Conservation (phyloP, 2,329 filamentous ascomycete genomes). For the Aureobasidium melanogenum region DNA sequence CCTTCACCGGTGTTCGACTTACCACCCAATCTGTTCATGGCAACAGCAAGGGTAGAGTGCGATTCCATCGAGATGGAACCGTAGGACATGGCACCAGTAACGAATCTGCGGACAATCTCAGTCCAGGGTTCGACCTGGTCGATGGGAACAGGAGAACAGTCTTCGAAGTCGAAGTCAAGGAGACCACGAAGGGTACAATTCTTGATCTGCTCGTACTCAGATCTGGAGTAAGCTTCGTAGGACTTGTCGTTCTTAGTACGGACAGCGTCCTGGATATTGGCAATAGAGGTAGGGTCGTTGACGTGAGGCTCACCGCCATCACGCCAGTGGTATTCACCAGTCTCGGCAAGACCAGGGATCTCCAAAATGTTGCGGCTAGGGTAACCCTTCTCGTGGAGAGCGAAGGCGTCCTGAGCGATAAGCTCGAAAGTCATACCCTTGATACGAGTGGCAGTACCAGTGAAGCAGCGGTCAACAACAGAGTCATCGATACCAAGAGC, state of each 20-base stretch:
- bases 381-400: conserved; percentile 89
- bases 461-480: conserved; percentile 91
- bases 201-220: conserved; percentile 94
- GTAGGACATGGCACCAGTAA: conserved; percentile 97
- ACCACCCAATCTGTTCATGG: conserved; percentile 92
- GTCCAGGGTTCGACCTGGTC: conserved; percentile 98
- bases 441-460: conserved; percentile 87
- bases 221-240: conserved; percentile 89
- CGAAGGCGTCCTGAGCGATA: conserved; percentile 89
- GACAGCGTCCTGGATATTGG: conserved; percentile 94
- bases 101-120: conserved; percentile 92
- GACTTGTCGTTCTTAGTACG: conserved; percentile 98
- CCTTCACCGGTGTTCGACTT: conserved; percentile 98
- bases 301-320: conserved; percentile 92
- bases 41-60: conserved; percentile 88
- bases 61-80: conserved; percentile 98
- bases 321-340: conserved; percentile 97
- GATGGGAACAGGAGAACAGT: conserved; percentile 74
- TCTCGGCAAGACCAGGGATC: conserved; percentile 75
- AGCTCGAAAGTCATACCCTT: conserved; percentile 88
- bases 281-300: conserved; percentile 90
- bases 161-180: conserved; percentile 92
- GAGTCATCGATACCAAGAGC: conserved; percentile 85
- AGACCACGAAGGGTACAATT: conserved; percentile 89
- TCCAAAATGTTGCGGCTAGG: conserved; percentile 68